phyloP scores from a whole-genome alignment of 2,329 filamentous ascomycete genomes.

The Microcera coccophila region DNA sequence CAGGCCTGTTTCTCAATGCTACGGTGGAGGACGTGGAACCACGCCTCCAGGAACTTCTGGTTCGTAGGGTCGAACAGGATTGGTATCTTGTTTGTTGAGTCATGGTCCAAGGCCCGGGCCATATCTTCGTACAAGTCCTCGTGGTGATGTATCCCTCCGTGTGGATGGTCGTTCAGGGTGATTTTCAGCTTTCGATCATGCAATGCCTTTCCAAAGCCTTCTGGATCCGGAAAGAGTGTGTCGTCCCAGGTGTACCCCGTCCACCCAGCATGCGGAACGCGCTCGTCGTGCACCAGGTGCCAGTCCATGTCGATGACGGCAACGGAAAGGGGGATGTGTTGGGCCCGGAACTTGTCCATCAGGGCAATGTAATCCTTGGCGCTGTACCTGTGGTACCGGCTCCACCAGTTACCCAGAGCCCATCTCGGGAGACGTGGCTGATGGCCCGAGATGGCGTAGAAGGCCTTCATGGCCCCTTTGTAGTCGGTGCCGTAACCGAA shows the following conservation, averaged over 20 bases:
- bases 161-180: conserved; percentile 60
- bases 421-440: conserved; percentile 55
- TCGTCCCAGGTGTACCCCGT: conserved; percentile 60
- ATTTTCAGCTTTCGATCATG: conserved; percentile 50
- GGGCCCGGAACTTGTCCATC: conserved; percentile 51
- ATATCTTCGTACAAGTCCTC: conserved; percentile 56
- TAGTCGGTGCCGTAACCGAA: conserved; percentile 58
- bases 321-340: conserved; percentile 54
- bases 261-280: conserved; percentile 42
- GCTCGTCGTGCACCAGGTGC: conserved; percentile 51
- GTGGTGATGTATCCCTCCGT: conserved; percentile 52
- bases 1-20: conserved; percentile 52
- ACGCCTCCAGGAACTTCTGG: conserved; percentile 53
- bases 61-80: conserved; percentile 55
- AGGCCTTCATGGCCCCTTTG: conserved; percentile 48
- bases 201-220: conserved; percentile 47
- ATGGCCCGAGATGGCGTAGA: conserved; percentile 53
- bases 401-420: conserved; percentile 64
- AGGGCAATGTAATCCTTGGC: conserved; percentile 53
- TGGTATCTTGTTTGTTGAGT: conserved; percentile 46
- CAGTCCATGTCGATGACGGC: conserved; percentile 65
- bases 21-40: conserved; percentile 54
- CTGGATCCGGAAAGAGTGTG: conserved; percentile 47
- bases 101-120: conserved; percentile 48
- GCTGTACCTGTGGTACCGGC: conserved; percentile 56